Conservation (phyloP, 2,329 filamentous ascomycete species). For the Pseudogymnoascus sp. region DNA sequence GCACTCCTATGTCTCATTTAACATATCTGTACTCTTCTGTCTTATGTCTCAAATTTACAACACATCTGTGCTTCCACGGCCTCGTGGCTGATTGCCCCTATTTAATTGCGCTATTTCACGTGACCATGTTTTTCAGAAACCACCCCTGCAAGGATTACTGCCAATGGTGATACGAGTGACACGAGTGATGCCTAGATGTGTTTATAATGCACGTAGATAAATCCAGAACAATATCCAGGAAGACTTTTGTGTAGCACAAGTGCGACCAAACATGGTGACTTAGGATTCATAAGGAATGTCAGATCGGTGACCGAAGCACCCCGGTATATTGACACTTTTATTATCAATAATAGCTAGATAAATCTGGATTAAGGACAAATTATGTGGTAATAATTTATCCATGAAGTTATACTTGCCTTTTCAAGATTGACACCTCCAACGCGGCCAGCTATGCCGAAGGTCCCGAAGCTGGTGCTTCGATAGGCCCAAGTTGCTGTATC, state of each 20-base stretch:
- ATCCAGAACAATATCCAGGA: not conserved
- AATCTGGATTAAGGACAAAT: too few species aligned
- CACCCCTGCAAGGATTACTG: not conserved
- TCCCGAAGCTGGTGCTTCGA: too few species aligned
- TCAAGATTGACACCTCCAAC: too few species aligned
- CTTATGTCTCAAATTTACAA: not conserved
- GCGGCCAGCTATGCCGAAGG: too few species aligned
- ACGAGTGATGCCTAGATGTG: not conserved
- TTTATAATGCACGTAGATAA: too few species aligned
- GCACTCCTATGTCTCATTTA: not conserved
- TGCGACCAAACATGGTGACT: not conserved
- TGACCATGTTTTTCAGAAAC: not conserved
- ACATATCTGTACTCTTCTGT: not conserved
- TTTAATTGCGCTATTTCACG: not conserved
- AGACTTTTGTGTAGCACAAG: not conserved
- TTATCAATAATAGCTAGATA: not conserved
- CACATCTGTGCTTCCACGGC: not conserved
- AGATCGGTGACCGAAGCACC: not conserved
- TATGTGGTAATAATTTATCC: not conserved
- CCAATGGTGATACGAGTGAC: not conserved
- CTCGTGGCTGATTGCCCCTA: not conserved
- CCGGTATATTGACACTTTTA: not conserved
- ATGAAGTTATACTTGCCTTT: not conserved
- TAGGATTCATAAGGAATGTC: not conserved
- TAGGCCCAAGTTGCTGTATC: too few species aligned